Conservation (phyloP, 305 asterid species). For the Fraxinus dipetala region DNA sequence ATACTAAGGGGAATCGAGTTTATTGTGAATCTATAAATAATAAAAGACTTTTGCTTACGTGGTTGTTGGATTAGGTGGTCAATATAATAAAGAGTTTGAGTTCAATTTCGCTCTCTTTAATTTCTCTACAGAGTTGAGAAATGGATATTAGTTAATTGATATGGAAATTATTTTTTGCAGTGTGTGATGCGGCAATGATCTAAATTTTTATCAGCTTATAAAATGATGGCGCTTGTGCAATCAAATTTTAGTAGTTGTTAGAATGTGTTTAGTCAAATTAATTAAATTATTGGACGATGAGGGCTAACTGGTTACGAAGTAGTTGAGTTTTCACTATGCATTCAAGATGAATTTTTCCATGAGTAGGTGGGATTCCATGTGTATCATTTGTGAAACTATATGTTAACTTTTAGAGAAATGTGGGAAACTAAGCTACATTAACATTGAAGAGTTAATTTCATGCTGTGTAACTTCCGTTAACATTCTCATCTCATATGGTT, state of each 20-base stretch:
- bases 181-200: not conserved
- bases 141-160: not conserved
- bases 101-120: not conserved
- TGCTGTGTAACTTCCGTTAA: not conserved
- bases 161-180: not conserved
- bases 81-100: not conserved
- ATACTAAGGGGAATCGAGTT: not conserved
- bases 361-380: not conserved
- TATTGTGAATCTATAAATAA: not conserved
- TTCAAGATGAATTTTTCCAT: not conserved
- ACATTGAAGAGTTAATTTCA: not conserved
- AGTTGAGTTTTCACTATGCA: not conserved
- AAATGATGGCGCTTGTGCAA: not conserved
- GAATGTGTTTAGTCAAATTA: not conserved
- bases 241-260: not conserved
- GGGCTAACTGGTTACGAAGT: not conserved
- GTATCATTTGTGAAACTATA: not conserved
- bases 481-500: not conserved
- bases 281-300: not conserved
- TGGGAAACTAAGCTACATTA: not conserved
- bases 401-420: not conserved
- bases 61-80: not conserved
- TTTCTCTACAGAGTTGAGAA: not conserved
- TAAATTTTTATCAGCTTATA: not conserved
- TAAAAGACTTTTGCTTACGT: not conserved